These are phyloP conservation scores for Exsudoporus floridanus DNA, from an alignment of 1,284 basidiomycete species.

Conservation along the genomic window DNA sequence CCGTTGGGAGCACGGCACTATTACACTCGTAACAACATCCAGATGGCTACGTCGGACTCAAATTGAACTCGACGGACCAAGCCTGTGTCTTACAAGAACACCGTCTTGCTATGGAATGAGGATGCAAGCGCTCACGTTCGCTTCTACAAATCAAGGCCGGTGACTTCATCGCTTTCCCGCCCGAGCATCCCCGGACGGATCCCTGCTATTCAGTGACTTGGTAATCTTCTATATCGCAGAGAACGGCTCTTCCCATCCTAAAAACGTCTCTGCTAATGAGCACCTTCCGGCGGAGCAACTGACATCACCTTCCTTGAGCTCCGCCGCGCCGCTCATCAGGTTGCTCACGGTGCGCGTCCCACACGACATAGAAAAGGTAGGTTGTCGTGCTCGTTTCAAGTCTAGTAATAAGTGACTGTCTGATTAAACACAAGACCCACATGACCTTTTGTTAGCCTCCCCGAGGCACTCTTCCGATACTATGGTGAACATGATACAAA, in stretches of 20 bases:
- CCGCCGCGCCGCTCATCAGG: conserved; percentile 9
- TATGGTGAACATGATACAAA: conserved; percentile 4
- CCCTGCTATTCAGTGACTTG: conserved; percentile 9
- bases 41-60: not conserved
- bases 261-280: conserved; percentile 2
- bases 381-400: conserved; percentile 11
- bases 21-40: too few species aligned
- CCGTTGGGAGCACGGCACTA: too few species aligned
- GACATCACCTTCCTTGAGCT: conserved; percentile 13
- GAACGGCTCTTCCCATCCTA: not conserved
- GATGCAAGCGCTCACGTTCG: not conserved
- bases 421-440: not conserved
- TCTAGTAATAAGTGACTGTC: not conserved
- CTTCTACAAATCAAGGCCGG: not conserved
- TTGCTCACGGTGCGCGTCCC: conserved; percentile 7
- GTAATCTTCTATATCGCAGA: conserved; percentile 7
- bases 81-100: too few species aligned
- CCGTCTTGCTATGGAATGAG: not conserved
- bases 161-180: not conserved
- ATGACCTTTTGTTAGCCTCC: conserved; percentile 7
- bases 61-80: not conserved
- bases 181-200: conserved; percentile 4
- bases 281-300: not conserved
- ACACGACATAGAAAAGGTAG: not conserved
- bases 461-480: conserved; percentile 5